Percentiles rank a stretch among this genome's conserved stretches.
These are phyloP conservation scores for Boletus barrowsii DNA, from an alignment of 768 basidiomycete species.

Conservation along the genomic window DNA sequence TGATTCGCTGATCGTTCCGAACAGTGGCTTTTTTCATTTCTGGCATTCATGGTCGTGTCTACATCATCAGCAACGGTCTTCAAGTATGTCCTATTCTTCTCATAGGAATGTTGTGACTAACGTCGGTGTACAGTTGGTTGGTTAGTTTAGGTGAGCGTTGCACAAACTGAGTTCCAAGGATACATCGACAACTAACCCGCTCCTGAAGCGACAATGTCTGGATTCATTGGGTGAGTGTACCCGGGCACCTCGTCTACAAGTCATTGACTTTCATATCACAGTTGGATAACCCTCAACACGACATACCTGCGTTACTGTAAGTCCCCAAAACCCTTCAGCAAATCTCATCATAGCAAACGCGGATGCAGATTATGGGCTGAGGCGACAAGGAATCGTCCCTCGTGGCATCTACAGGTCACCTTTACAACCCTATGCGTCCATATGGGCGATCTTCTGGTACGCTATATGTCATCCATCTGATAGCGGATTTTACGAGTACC, in stretches of 20 bases:
- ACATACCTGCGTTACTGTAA: constrained; percentile 71
- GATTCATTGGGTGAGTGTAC: constrained; percentile 45
- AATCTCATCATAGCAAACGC: constrained; percentile 32
- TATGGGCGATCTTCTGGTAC: constrained; percentile 71
- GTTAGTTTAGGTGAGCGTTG: constrained; percentile 49
- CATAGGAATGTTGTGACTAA: constrained; percentile 19
- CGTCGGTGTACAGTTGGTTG: constrained; percentile 50
- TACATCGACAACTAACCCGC: not conserved
- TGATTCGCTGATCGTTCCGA: not conserved
- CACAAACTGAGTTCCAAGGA: not conserved
- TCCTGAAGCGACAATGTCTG: constrained; percentile 49
- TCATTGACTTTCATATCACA: constrained; percentile 47
- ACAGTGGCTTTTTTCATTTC: constrained; percentile 42
- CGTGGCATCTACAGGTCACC: constrained; percentile 58
- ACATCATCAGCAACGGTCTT: constrained; percentile 44
- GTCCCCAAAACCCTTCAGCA: constrained; percentile 19
- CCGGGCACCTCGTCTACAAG: constrained; percentile 27
- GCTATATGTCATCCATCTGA: constrained; percentile 32
- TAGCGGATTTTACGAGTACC: constrained; percentile 21
- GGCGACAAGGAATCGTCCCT: constrained; percentile 49
- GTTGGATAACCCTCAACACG: constrained; percentile 65
- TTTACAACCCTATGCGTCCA: constrained; percentile 65
- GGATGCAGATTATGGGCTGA: constrained; percentile 15
- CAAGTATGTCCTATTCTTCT: constrained; percentile 5
- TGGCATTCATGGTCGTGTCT: constrained; percentile 64